Conservation (phyloP, 352 stramenopile genomes). For the Phytophthora vignae region DNA sequence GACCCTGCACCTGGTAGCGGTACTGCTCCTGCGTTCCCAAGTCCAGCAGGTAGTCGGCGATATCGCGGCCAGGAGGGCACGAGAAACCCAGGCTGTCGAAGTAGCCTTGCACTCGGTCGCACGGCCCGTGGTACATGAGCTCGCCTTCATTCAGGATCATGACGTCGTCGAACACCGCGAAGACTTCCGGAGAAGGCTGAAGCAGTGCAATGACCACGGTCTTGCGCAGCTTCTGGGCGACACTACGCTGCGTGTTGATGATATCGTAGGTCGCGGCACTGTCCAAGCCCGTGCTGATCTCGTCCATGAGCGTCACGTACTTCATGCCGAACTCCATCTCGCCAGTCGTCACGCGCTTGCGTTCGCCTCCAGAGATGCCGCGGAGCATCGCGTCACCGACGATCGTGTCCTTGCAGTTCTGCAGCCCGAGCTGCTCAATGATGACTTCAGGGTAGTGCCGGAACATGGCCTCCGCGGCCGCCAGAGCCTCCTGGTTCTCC, state of each 20-base stretch:
- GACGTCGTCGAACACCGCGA: slow-evolving; percentile 75
- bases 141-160: slow-evolving; percentile 46
- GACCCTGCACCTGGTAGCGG: slow-evolving; percentile 21
- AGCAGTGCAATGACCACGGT: slow-evolving; percentile 75
- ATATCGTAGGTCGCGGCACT: slow-evolving; percentile 68
- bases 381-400: too few species aligned
- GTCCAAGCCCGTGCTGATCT: slow-evolving; percentile 70
- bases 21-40: slow-evolving; percentile 40
- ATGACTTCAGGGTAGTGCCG: slow-evolving; percentile 48
- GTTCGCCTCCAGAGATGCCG: slow-evolving; percentile 56
- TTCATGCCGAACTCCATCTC: slow-evolving; percentile 81
- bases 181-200: slow-evolving; percentile 84
- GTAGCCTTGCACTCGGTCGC: slow-evolving; percentile 29
- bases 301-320: slow-evolving; percentile 83
- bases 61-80: slow-evolving; percentile 39
- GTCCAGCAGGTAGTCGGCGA: slow-evolving; percentile 42
- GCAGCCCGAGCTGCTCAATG: slow-evolving; percentile 40
- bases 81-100: slow-evolving; percentile 46
- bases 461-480: slow-evolving; percentile 19
- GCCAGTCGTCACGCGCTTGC: slow-evolving; percentile 56
- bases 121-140: slow-evolving; percentile 77
- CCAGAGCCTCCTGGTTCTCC: slow-evolving; percentile 7
- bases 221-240: slow-evolving; percentile 30
- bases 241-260: slow-evolving; percentile 50
- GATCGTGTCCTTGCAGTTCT: slow-evolving; percentile 16